Base-by-base conservation (phyloP, 768 basidiomycete genomes). In the Podaxis sp. region DNA sequence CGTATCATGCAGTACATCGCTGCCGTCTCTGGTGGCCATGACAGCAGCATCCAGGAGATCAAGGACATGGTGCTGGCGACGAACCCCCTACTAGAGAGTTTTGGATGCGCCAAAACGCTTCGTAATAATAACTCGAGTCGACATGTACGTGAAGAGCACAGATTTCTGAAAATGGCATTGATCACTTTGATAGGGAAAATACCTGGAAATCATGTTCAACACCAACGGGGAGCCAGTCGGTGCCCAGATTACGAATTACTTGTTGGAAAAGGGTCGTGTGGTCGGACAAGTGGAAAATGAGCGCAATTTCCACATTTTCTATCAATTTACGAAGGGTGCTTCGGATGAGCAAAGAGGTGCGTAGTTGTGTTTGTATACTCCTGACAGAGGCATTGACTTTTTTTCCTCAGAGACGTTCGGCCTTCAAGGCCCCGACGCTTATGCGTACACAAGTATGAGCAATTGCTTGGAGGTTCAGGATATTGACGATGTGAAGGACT, bases 1-100 rank as follows among this genome's bases (percentile, higher is more conserved):
- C 87, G 95, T 54, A 99, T 99, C 76, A 99, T 99, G 97, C 96
- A 98, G 74, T 99, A 99, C 72, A 96, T 99, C 68, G 97, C 97
- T 15, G 97, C 93, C 10, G 97, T 99, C 0, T 95, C 94, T 15
- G 93, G 94, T 52, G 91, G 85, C 24, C 86, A 87, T 66, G 92
- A 93, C 70, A 90, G 84, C 70, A 94, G 93, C 67, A 99, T 99
- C 63, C 93, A 97, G 74, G 90, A 96, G 75, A 95, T 99, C 74
- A 98, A 99, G 79, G 96, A 99, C 73, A 99, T 99, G 97, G 97
- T 99, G 17, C 81, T 99, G 53, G 97, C 97, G 10, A 99, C 97
- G 7, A 99, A 99, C 73, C 97, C 97, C 17, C 76, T 99, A 48
- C 78, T 99, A 65, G 97, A 99, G 76, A 96, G 94, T 75, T 99